Evolutionary conservation across 495 filamentous ascomycete genomes (phyloP).

Genomic region (Cenococcum geophilum): DNA sequence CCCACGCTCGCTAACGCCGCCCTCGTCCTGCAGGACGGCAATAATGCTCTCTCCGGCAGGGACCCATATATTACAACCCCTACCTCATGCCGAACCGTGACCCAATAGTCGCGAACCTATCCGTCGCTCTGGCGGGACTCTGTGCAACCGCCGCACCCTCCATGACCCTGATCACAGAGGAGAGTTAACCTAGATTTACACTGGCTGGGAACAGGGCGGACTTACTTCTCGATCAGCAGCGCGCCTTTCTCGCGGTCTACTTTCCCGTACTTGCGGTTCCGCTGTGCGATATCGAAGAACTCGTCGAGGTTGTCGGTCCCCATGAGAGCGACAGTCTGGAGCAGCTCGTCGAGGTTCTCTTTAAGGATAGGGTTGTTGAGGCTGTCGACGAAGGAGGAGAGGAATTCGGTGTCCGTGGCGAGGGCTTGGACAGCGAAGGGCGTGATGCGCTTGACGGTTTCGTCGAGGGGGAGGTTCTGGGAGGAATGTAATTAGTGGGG

Average conservation of each 20-base stretch:
- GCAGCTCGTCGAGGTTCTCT: slow-evolving; percentile 83
- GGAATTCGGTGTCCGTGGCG: slow-evolving; percentile 72
- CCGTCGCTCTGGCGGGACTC: slow-evolving; percentile 20
- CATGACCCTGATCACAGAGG: slow-evolving; percentile 3
- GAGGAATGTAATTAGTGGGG: slow-evolving; percentile 10
- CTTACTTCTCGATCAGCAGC: slow-evolving; percentile 72
- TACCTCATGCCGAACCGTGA: slow-evolving; percentile 23
- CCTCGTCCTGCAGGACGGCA: no score
- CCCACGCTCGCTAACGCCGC: no score
- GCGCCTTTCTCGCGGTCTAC: slow-evolving; percentile 89
- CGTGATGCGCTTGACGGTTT: slow-evolving; percentile 76
- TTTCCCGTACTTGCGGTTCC: slow-evolving; percentile 86
- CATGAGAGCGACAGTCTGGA: slow-evolving; percentile 84
- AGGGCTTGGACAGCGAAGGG: slow-evolving; percentile 76
- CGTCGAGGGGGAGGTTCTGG: slow-evolving; percentile 73
- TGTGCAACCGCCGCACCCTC: slow-evolving; percentile 20
- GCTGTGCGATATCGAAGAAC: slow-evolving; percentile 79
- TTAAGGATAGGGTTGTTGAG: slow-evolving; percentile 72
- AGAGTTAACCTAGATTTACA: background rate
- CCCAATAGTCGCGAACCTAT: slow-evolving; percentile 27
- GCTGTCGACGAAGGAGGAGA: slow-evolving; percentile 76
- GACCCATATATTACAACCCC: background rate
- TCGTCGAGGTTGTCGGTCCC: slow-evolving; percentile 74
- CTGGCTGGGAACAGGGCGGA: background rate
- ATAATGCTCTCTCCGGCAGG: no score